These are phyloP conservation scores for Rhynchosporium agropyri DNA, from an alignment of 2,329 filamentous ascomycete species.

Conservation along the genomic window DNA sequence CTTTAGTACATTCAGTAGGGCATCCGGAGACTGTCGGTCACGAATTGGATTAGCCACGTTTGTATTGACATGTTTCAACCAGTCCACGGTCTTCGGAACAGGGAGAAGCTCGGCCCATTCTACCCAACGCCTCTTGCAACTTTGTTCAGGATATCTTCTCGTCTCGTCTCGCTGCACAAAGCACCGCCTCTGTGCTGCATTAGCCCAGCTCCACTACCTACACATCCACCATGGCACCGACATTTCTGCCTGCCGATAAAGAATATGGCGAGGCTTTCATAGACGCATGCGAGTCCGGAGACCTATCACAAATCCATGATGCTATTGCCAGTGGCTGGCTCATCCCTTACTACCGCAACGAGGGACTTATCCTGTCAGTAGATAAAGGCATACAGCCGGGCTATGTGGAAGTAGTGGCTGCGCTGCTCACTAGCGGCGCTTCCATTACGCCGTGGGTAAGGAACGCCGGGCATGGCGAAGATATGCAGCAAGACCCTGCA, in stretches of 20 bases:
- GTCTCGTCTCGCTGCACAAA: no score
- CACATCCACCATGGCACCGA: not conserved
- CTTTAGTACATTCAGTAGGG: no score
- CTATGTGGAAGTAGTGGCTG: not conserved
- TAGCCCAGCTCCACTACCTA: not conserved
- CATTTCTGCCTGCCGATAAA: not conserved
- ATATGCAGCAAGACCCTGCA: not conserved
- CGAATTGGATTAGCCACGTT: no score
- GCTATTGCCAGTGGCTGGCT: not conserved
- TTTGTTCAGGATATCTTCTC: no score
- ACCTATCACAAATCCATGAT: not conserved
- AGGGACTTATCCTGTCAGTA: not conserved
- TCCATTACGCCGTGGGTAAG: not conserved
- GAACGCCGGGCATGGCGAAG: not conserved
- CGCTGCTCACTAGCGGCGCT: not conserved
- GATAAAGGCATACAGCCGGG: not conserved
- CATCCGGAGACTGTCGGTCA: no score
- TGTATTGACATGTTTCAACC: no score
- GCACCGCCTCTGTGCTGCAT: no score
- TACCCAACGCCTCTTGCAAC: no score
- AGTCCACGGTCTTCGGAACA: no score
- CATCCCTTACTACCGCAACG: not conserved
- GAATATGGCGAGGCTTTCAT: not conserved
- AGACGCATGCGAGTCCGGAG: not conserved
- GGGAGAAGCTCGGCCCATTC: no score